Conservation (phyloP, 2,329 filamentous ascomycete genomes). For the Pseudogymnoascus sp. region DNA sequence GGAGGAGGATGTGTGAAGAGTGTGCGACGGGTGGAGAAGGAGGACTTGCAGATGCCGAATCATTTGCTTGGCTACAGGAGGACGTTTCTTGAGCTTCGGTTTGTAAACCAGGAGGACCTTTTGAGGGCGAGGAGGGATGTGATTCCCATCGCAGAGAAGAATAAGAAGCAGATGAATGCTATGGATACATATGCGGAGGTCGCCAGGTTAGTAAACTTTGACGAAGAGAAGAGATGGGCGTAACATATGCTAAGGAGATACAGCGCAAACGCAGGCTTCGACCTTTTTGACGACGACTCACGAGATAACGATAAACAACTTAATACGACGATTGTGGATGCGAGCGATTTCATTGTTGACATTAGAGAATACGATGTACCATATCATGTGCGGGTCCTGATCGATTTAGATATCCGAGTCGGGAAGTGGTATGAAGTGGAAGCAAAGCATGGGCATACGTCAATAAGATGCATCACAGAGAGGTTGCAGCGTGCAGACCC, state of each 20-base stretch:
- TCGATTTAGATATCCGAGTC: constrained; percentile 78
- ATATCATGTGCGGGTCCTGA: constrained; percentile 97
- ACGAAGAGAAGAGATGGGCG: background rate
- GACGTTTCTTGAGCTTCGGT: constrained; percentile 80
- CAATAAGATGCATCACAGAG: constrained; percentile 79
- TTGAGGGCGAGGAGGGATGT: constrained; percentile 78
- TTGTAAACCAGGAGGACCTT: constrained; percentile 81
- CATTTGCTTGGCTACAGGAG: constrained; percentile 86
- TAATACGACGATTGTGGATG: constrained; percentile 72
- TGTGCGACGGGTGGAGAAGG: constrained; percentile 75
- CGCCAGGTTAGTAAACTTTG: constrained; percentile 58
- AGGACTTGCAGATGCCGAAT: constrained; percentile 92
- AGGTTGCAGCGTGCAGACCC: constrained; percentile 86
- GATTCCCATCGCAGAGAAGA: constrained; percentile 88
- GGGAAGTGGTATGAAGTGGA: constrained; percentile 97
- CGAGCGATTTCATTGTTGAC: constrained; percentile 96
- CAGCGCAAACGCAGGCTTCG: constrained; percentile 74
- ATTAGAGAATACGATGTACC: constrained; percentile 99
- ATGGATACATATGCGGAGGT: constrained; percentile 99
- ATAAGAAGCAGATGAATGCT: constrained; percentile 90
- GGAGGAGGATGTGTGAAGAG: constrained; percentile 77
- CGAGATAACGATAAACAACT: constrained; percentile 73
- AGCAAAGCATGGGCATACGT: constrained; percentile 82
- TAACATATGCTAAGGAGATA: constrained; percentile 19
- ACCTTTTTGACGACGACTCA: constrained; percentile 89